Percentiles rank a stretch among this genome's conserved stretches.
Evolutionary conservation across 2,329 filamentous ascomycete genomes (phyloP).

Genomic region (Fonsecaea multimorphosa): DNA sequence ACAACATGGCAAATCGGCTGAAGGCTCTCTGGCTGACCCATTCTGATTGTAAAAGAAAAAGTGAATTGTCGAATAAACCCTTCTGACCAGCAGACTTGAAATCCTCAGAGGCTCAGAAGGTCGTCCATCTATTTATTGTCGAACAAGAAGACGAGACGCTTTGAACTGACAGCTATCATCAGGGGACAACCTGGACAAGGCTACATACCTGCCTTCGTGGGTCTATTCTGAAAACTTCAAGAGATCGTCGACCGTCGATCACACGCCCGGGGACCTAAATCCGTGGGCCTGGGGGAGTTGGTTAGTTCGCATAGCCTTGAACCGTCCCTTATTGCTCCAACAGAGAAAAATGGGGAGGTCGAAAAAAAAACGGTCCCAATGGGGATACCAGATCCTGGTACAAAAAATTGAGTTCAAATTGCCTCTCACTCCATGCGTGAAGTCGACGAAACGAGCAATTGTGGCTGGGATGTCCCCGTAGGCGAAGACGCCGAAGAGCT

Average conservation of each 20-base stretch:
- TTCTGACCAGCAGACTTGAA: not conserved
- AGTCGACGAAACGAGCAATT: not conserved
- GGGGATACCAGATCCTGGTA: not conserved
- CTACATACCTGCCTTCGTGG: not conserved
- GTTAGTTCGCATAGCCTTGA: not conserved
- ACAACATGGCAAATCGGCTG: not conserved
- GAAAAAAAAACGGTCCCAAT: not conserved
- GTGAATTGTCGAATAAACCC: not conserved
- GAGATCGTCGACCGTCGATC: not conserved
- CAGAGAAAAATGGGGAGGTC: not conserved
- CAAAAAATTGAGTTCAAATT: not conserved
- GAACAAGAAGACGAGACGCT: not conserved
- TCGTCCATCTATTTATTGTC: not conserved
- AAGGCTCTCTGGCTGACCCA: not conserved
- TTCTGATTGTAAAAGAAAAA: not conserved
- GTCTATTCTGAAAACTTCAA: not conserved
- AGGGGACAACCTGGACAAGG: not conserved
- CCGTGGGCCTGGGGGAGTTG: not conserved
- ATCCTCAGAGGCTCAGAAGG: not conserved
- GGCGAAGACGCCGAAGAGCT: too few species aligned
- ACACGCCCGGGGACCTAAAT: not conserved
- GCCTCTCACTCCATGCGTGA: not conserved
- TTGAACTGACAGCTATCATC: not conserved
- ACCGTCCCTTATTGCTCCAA: not conserved
- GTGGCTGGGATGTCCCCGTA: not conserved